Evolutionary conservation across 108 stramenopile genomes (phyloP).

Genomic region (Cyclotella atomus): DNA sequence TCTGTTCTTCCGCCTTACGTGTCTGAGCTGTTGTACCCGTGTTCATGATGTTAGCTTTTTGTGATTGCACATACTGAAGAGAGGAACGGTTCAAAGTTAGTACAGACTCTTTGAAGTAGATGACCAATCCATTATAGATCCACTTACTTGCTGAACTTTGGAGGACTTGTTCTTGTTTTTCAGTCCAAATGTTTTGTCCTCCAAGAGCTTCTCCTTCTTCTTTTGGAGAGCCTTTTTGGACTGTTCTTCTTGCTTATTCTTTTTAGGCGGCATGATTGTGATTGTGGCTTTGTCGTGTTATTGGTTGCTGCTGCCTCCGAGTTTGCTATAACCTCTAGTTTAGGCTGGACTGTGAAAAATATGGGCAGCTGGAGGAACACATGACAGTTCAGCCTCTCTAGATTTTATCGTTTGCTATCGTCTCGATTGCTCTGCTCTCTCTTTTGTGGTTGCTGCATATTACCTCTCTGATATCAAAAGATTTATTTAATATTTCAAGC

Average conservation of each 20-base stretch:
- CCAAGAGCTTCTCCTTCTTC: constrained; percentile 84
- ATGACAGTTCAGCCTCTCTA: too few relatives aligned
- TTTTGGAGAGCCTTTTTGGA: constrained; percentile 87
- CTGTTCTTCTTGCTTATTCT: constrained; percentile 50
- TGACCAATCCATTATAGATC: too few relatives aligned
- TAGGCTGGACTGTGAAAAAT: too few relatives aligned
- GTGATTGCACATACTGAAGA: constrained; percentile 58
- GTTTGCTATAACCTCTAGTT: too few relatives aligned
- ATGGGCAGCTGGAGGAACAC: too few relatives aligned
- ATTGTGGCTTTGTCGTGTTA: not conserved
- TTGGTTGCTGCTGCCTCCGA: not conserved
- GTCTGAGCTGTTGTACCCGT: constrained; percentile 64
- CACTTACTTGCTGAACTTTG: constrained; percentile 74
- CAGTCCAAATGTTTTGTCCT: constrained; percentile 90
- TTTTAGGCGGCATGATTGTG: constrained; percentile 60
- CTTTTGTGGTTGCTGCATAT: too few relatives aligned
- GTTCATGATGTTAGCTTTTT: constrained; percentile 68
- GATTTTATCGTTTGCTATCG: too few relatives aligned
- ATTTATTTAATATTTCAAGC: too few relatives aligned
- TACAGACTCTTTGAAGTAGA: too few relatives aligned
- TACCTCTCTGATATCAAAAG: too few relatives aligned
- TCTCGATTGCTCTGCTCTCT: too few relatives aligned
- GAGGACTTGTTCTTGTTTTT: constrained; percentile 92
- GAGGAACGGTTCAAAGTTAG: too few relatives aligned
- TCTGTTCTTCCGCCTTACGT: constrained; percentile 64